Conservation (phyloP, 495 filamentous ascomycete species). For the Podospora pseudoanserina region DNA sequence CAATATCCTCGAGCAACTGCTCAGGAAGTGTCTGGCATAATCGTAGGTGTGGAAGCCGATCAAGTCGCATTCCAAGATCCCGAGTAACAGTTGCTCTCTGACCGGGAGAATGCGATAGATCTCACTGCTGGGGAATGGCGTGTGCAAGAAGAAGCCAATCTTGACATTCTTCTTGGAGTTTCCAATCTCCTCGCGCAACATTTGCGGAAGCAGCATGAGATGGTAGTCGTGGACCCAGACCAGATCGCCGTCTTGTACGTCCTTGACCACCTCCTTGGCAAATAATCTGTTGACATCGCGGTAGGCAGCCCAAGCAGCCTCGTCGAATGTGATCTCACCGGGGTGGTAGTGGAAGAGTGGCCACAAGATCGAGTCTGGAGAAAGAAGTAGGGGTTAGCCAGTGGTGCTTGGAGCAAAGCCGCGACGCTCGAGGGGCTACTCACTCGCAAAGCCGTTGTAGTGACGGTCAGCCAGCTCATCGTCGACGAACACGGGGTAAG, state of each 20-base stretch:
- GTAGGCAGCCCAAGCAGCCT: constrained; percentile 84
- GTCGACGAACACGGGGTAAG: constrained; percentile 73
- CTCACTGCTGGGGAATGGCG: constrained; percentile 88
- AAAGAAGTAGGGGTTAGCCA: not conserved
- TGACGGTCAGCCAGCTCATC: constrained; percentile 76
- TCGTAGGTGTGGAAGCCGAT: constrained; percentile 95
- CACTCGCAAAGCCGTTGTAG: constrained; percentile 87
- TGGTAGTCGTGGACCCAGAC: constrained; percentile 99
- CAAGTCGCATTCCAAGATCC: constrained; percentile 78
- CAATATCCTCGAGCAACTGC: constrained; percentile 78
- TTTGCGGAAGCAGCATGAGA: constrained; percentile 81
- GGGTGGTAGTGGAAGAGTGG: constrained; percentile 95
- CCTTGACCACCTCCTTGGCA: constrained; percentile 68
- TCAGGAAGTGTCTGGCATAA: constrained; percentile 86
- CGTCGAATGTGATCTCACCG: constrained; percentile 86
- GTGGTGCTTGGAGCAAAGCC: not conserved
- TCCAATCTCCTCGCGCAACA: constrained; percentile 74
- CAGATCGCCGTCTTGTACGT: constrained; percentile 72
- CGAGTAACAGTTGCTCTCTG: constrained; percentile 72
- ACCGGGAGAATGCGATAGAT: constrained; percentile 90
- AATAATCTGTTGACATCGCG: constrained; percentile 80
- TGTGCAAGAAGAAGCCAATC: constrained; percentile 94
- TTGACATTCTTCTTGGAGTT: constrained; percentile 71
- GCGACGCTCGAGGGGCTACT: constrained; percentile 27
- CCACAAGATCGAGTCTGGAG: constrained; percentile 85